Evolutionary conservation across 306 rosid species (phyloP).

Genomic region (Fagus crenata): DNA sequence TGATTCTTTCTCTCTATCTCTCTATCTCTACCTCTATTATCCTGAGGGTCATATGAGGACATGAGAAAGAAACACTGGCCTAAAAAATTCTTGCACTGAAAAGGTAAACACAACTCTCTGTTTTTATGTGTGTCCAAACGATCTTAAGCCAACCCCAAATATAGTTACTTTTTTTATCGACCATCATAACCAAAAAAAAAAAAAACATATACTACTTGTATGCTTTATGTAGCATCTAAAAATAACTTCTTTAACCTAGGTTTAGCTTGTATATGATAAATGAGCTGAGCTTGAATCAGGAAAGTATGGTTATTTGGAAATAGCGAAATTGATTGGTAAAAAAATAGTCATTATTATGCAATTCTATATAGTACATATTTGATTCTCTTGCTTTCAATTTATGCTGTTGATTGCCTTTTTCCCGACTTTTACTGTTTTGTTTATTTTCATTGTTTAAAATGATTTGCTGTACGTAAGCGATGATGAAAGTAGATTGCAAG

Average conservation of each 20-base stretch:
- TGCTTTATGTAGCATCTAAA: no score
- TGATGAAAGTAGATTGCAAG: slow-evolving; percentile 29
- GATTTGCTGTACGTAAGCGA: slow-evolving; percentile 31
- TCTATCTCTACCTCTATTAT: slow-evolving; percentile 31
- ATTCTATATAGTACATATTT: not conserved
- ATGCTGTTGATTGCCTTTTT: slow-evolving; percentile 7
- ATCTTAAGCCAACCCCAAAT: not conserved
- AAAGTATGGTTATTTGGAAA: no score
- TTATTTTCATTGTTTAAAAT: not conserved
- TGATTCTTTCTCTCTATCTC: slow-evolving; percentile 37
- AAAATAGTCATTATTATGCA: not conserved
- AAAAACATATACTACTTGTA: not conserved
- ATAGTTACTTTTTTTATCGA: not conserved
- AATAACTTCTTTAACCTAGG: no score
- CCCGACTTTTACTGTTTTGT: not conserved
- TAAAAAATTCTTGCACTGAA: slow-evolving; percentile 24
- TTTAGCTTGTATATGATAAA: no score
- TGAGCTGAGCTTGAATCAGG: no score
- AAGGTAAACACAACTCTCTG: not conserved
- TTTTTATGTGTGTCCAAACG: not conserved
- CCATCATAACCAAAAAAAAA: no score
- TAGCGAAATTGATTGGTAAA: no score
- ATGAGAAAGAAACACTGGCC: slow-evolving; percentile 34
- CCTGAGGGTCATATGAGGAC: slow-evolving; percentile 38
- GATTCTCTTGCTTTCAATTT: not conserved